These are phyloP conservation scores for Scheffersomyces cryptocercus DNA, from an alignment of 1,139 yeast genomes.

Conservation along the genomic window DNA sequence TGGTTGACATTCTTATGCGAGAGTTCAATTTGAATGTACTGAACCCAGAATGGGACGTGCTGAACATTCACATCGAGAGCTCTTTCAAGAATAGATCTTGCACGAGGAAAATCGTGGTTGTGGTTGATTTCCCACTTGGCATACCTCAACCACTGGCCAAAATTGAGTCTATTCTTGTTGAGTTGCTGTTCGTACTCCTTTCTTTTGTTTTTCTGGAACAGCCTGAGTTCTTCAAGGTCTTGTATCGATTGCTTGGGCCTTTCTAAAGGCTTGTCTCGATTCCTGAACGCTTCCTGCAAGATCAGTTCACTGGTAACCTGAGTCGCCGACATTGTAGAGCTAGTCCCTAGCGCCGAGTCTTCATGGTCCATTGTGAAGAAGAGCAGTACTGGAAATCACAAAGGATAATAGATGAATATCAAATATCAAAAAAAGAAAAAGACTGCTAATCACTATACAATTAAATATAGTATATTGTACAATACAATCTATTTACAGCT, in stretches of 20 bases:
- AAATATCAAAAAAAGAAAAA: too few species aligned
- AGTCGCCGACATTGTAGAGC: neutral
- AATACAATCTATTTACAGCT: too few species aligned
- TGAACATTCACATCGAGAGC: constrained; percentile 77
- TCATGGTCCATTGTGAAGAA: too few species aligned
- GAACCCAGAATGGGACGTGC: constrained; percentile 81
- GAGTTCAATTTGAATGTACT: constrained; percentile 79
- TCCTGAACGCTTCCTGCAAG: constrained; percentile 37
- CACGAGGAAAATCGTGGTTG: constrained; percentile 66
- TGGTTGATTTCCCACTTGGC: constrained; percentile 87
- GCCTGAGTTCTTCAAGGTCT: constrained; percentile 78
- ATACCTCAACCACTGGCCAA: constrained; percentile 89
- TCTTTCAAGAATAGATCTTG: constrained; percentile 85
- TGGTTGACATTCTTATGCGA: constrained; percentile 75
- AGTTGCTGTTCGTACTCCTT: constrained; percentile 84
- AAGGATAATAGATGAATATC: too few species aligned
- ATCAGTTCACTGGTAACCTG: constrained; percentile 39
- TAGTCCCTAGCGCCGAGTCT: too few species aligned
- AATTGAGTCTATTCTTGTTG: constrained; percentile 76
- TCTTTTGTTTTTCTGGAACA: constrained; percentile 73
- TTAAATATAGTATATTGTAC: too few species aligned
- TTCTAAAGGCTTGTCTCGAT: constrained; percentile 35
- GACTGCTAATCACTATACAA: too few species aligned
- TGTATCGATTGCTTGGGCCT: constrained; percentile 56
- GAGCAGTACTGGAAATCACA: too few species aligned